Conservation (phyloP, 23 red algal species). For the Porphyridium purpureum region DNA sequence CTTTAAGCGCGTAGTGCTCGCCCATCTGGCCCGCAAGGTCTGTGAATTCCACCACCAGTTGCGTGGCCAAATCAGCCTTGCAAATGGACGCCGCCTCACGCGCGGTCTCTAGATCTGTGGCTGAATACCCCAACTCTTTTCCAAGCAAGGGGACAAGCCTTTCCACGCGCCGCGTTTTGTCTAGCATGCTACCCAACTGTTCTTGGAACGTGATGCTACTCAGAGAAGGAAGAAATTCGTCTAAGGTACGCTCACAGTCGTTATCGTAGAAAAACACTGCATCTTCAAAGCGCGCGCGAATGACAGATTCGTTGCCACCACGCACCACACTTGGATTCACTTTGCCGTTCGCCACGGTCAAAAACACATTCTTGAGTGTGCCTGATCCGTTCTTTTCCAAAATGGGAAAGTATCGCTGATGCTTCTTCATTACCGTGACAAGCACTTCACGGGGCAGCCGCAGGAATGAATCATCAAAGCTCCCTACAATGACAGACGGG, state of each 20-base stretch:
- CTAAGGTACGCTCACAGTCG: slow-evolving; percentile 42
- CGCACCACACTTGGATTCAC: slow-evolving; percentile 20
- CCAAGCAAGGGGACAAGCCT: slow-evolving; percentile 14
- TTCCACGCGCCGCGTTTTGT: slow-evolving; percentile 65
- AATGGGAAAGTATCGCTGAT: slow-evolving; percentile 95
- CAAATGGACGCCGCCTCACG: slow-evolving; percentile 26
- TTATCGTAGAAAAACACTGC: slow-evolving; percentile 92
- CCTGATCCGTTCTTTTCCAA: slow-evolving; percentile 2
- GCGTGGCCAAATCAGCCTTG: slow-evolving; percentile 89
- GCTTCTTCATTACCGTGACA: slow-evolving; percentile 85
- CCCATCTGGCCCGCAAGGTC: slow-evolving; percentile 85
- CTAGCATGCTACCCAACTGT: slow-evolving; percentile 70
- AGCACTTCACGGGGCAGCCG: slow-evolving; percentile 66
- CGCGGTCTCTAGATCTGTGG: slow-evolving; percentile 13
- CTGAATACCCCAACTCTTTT: neutral
- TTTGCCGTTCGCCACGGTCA: slow-evolving; percentile 52
- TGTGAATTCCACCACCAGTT: slow-evolving; percentile 93
- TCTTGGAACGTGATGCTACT: slow-evolving; percentile 80
- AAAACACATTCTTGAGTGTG: slow-evolving; percentile 41
- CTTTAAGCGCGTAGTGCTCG: slow-evolving; percentile 59
- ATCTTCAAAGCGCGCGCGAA: slow-evolving; percentile 80
- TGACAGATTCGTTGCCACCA: slow-evolving; percentile 77
- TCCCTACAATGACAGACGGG: slow-evolving; percentile 41
- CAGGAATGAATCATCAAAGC: slow-evolving; percentile 65
- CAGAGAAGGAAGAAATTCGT: slow-evolving; percentile 50